phyloP scores from a whole-genome alignment of 2,329 filamentous ascomycete species.

The Sphaerostilbella broomeana region DNA sequence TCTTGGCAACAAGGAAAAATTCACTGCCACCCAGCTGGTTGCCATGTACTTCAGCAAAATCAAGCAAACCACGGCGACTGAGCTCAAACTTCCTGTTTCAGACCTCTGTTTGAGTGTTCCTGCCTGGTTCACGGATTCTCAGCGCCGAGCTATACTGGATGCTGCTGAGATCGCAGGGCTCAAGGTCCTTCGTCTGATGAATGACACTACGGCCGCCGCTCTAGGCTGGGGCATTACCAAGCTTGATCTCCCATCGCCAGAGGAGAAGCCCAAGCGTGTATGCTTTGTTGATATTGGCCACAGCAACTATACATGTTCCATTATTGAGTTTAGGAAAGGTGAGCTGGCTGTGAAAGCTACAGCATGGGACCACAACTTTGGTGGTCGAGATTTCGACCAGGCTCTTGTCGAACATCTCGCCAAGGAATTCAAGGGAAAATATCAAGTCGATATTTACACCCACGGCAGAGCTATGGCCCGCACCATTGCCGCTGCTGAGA shows the following conservation, averaged over 20 bases:
- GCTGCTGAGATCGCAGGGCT: constrained; percentile 89
- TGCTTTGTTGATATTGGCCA: constrained; percentile 92
- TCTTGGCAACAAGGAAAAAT: constrained; percentile 89
- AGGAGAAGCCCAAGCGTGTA: constrained; percentile 88
- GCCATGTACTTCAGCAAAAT: constrained; percentile 96
- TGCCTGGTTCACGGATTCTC: constrained; percentile 93
- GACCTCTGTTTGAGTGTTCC: constrained; percentile 93
- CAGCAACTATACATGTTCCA: constrained; percentile 89
- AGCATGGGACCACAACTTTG: constrained; percentile 90
- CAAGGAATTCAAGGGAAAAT: constrained; percentile 94
- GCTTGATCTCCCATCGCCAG: constrained; percentile 77
- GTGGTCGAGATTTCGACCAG: constrained; percentile 95
- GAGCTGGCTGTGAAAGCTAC: constrained; percentile 92
- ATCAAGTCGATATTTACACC: constrained; percentile 89
- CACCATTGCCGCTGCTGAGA: constrained; percentile 83
- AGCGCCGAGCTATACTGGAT: constrained; percentile 83
- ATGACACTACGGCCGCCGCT: constrained; percentile 94
- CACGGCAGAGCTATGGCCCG: constrained; percentile 87
- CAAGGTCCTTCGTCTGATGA: constrained; percentile 89
- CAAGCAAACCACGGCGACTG: constrained; percentile 76
- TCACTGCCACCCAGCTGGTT: constrained; percentile 87
- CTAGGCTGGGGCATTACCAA: constrained; percentile 98
- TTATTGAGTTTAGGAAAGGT: constrained; percentile 96
- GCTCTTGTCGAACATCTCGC: constrained; percentile 91
- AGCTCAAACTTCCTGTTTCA: constrained; percentile 84